Percentiles rank a stretch among this genome's conserved stretches.
Conservation (phyloP, 2,329 filamentous ascomycete genomes). For the Geoglossum cookeanum region DNA sequence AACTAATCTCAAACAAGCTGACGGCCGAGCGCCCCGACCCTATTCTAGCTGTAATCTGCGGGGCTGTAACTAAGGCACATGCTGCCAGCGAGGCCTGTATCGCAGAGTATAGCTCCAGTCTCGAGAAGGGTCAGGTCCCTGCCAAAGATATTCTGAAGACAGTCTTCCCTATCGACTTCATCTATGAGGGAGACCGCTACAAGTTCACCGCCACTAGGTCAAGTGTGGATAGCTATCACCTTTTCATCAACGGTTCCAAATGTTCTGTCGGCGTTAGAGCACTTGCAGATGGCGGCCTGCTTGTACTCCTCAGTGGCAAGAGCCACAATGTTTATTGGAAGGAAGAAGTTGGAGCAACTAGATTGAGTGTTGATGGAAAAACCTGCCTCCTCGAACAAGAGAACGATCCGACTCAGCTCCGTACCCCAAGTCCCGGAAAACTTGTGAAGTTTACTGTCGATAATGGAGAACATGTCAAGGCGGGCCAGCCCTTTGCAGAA, state of each 20-base stretch:
- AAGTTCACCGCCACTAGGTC: slow-evolving; percentile 96
- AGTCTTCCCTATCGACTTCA: slow-evolving; percentile 94
- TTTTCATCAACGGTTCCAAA: slow-evolving; percentile 98
- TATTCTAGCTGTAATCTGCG: slow-evolving; percentile 84
- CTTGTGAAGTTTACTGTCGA: slow-evolving; percentile 95
- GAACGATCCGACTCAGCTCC: slow-evolving; percentile 93
- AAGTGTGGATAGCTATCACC: slow-evolving; percentile 80
- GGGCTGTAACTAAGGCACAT: slow-evolving; percentile 87
- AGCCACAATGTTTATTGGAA: slow-evolving; percentile 99
- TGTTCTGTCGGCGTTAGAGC: slow-evolving; percentile 83
- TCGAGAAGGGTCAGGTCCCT: slow-evolving; percentile 95
- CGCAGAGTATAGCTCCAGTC: slow-evolving; percentile 64
- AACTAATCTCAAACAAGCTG: slow-evolving; percentile 93
- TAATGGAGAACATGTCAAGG: slow-evolving; percentile 80
- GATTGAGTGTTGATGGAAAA: slow-evolving; percentile 92
- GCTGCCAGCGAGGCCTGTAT: slow-evolving; percentile 83
- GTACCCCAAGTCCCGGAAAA: slow-evolving; percentile 89
- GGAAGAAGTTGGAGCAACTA: slow-evolving; percentile 89
- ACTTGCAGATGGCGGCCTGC: slow-evolving; percentile 79
- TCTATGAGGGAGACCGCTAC: slow-evolving; percentile 90
- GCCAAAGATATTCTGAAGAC: slow-evolving; percentile 95
- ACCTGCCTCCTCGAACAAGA: slow-evolving; percentile 95
- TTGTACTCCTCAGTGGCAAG: slow-evolving; percentile 76
- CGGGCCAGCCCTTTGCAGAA: slow-evolving; percentile 85
- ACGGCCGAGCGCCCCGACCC: slow-evolving; percentile 90